These are phyloP conservation scores for Aciculosporium take DNA, from an alignment of 2,329 filamentous ascomycete species.

Conservation along the genomic window DNA sequence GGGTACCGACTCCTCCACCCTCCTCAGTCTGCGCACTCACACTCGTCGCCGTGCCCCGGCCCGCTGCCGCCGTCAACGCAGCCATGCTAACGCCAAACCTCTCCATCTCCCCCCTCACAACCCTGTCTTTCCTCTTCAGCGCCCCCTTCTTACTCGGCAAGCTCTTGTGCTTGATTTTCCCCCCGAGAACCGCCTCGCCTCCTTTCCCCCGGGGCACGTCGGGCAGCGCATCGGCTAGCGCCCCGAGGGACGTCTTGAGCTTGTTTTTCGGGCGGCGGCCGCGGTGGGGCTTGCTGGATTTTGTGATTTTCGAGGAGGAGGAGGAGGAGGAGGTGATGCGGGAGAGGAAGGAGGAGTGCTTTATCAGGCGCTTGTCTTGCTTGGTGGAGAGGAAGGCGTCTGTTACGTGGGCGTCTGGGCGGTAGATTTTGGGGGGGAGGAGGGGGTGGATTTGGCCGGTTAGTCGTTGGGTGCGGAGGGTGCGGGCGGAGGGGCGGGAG, in stretches of 20 bases:
- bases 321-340: constrained; percentile 51
- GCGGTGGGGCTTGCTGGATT: constrained; percentile 5
- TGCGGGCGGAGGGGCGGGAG: constrained; percentile 35
- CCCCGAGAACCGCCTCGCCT: constrained; percentile 29
- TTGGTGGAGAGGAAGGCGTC: constrained; percentile 58
- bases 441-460: constrained; percentile 34
- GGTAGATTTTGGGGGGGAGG: constrained; percentile 37
- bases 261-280: constrained; percentile 56
- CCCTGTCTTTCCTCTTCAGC: constrained; percentile 65
- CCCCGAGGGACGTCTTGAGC: constrained; percentile 59
- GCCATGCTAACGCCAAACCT: constrained; percentile 76
- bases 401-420: constrained; percentile 33
- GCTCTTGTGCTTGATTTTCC: constrained; percentile 59
- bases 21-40: too few relatives aligned
- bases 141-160: constrained; percentile 64
- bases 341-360: constrained; percentile 65
- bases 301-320: too few relatives aligned
- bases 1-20: too few relatives aligned
- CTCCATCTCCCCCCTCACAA: constrained; percentile 70
- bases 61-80: constrained; percentile 40
- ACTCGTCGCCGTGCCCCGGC: constrained; percentile 2
- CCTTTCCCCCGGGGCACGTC: constrained; percentile 35
- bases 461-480: constrained; percentile 38
- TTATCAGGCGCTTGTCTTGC: constrained; percentile 69
- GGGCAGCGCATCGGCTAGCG: constrained; percentile 68